Base-by-base conservation (phyloP, 1,284 basidiomycete genomes). In the Trametes sp. region DNA sequence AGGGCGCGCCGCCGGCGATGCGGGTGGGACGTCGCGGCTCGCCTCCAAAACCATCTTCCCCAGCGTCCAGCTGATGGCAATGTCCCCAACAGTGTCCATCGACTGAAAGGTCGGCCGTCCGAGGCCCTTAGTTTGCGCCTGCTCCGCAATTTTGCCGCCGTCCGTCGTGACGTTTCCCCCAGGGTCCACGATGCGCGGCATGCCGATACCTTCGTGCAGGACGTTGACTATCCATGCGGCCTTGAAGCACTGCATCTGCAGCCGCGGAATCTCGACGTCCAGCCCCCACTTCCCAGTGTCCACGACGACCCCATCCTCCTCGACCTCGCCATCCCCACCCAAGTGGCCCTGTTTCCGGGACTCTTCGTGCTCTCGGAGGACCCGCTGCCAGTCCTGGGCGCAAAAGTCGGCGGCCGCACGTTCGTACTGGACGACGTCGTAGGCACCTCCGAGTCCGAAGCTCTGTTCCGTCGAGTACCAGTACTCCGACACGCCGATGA, bases 181-280 rank as follows among this genome's bases (percentile, higher is more conserved):
- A 2, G 85, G 82, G 74, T 98, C 96, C 48, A 94, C 86, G 35
- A 98, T 89, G 33, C 98, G 87, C 13, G 98, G 98, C 73, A 99
- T 87, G 16, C 95, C 96, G 58, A 99, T 92, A 26, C 97, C 98
- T 72, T 98, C 94, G 73, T 99, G 97, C 4, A 99, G 80, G 26
- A 99, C 92, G 73, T 98, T 98, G 60, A 92, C 90, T 62, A 99
- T 87, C 98, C 98, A 99, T 1, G 97, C 96, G 1, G 97, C 95
- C 76, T 99, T 99, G 89, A 99, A 99, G 75, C 98, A 99, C 74
- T 99, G 98, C 91, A 97, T 94, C 78, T 97, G 88, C 63, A 99
- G 78, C 35, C 97, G 87, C 38, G 91, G 86, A 42, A 93, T 78
- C 73, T 96, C 95, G 57, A 98, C 89, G 49, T 85, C 79, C 23